Base-by-base conservation (phyloP, 1,284 basidiomycete species). In the Boletus smithii region DNA sequence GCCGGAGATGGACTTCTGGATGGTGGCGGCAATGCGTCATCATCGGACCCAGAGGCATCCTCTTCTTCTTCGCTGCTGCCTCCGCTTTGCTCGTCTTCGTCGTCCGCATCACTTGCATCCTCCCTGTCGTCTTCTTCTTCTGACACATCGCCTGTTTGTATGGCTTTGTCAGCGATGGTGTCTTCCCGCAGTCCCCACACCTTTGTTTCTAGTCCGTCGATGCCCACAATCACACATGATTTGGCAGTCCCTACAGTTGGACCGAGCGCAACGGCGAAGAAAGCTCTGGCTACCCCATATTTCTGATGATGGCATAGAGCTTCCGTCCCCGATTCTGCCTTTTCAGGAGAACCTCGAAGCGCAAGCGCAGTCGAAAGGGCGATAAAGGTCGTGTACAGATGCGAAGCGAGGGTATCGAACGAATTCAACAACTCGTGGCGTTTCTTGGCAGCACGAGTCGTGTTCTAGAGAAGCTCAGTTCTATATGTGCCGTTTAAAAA, bases 341-440 rank as follows among this genome's bases (percentile, higher is more conserved):
- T 55, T 11, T 49, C 50, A 0, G 49, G 48, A 4, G 40, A 42
- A 13, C 46, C 55, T 27, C 55, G 61, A 16, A 61, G 70, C 1
- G 79, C 79, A 32, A 83, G 69, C 2, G 85, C 80, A 0, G 79
- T 81, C 2, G 84, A 83, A 2, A 89, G 70, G 0, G 83, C 76
- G 5, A 78, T 73, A 60, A 88, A 89, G 0, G 86, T 88, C 0
- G 85, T 84, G 39, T 75, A 72, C 8, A 89, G 69, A 63, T 88
- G 86, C 1, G 82, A 88, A 0, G 78, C 69, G n/a, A 89, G 74
- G 0, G 75, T 80, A 57, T 89, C 86, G 46, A 81, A 82, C 2
- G 84, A 77, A 3, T 72, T 66, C 6, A 88, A 60, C 1, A 88
- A 64, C 23, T 86, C 82, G 5, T 68, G 66, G 9, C 81, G 75